These are phyloP conservation scores for Kappamyces sp. DNA, from an alignment of 192 early-diverging fungal species.

Conservation along the genomic window DNA sequence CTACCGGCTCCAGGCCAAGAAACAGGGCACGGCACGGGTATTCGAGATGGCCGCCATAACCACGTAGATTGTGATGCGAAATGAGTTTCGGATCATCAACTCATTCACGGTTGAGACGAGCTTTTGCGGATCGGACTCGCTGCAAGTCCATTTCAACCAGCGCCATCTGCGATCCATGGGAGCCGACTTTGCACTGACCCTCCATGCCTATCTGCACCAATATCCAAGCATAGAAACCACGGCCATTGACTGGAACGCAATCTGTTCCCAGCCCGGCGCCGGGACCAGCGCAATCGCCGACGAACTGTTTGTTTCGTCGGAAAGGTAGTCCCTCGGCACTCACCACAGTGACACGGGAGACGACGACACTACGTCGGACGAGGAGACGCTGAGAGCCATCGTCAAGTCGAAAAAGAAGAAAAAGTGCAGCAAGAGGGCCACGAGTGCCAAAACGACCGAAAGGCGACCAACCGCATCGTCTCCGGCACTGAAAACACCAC, in stretches of 20 bases:
- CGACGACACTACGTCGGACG: slow-evolving; percentile 34
- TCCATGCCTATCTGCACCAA: slow-evolving; percentile 24
- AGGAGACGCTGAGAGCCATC: slow-evolving; percentile 24
- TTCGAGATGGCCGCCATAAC: not conserved
- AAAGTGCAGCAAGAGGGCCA: not conserved
- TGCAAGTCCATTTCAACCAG: slow-evolving; percentile 23
- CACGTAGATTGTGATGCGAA: slow-evolving; percentile 14
- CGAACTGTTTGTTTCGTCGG: slow-evolving; percentile 2
- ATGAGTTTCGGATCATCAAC: slow-evolving; percentile 24
- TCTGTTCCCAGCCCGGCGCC: not conserved
- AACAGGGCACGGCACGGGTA: slow-evolving; percentile 32
- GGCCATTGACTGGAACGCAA: not conserved
- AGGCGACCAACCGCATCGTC: too few species aligned
- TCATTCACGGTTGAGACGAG: slow-evolving; percentile 38
- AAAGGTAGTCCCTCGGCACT: slow-evolving; percentile 10
- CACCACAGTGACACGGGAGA: slow-evolving; percentile 9
- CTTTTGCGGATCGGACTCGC: slow-evolving; percentile 28
- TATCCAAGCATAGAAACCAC: not conserved
- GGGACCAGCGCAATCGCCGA: slow-evolving; percentile 11
- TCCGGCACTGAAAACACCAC: too few species aligned
- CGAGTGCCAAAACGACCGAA: too few species aligned
- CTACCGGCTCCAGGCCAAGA: slow-evolving; percentile 29
- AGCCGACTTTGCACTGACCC: slow-evolving; percentile 16
- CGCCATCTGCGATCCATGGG: slow-evolving; percentile 30
- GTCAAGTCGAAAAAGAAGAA: slow-evolving; percentile 20